Conservation (phyloP, 352 stramenopile genomes). For the Phytopythium montanum region DNA sequence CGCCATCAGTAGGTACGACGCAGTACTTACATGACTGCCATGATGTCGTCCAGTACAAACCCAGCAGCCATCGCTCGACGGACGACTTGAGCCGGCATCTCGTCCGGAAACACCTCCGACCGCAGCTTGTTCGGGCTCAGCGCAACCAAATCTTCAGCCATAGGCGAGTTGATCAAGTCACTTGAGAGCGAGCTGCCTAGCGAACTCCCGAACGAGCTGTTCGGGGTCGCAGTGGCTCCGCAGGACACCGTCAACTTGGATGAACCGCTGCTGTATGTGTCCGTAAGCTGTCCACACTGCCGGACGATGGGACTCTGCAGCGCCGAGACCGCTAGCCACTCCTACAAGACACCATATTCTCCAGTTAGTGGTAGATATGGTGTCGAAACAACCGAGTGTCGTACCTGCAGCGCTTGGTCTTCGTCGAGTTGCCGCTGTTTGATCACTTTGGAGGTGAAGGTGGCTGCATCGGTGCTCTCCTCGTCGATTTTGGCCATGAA, state of each 20-base stretch:
- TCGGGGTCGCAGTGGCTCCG: not conserved
- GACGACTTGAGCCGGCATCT: constrained; percentile 46
- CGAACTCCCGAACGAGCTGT: constrained; percentile 6
- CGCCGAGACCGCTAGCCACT: constrained; percentile 53
- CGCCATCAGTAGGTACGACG: not conserved
- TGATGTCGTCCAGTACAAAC: constrained; percentile 38
- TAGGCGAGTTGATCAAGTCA: constrained; percentile 33
- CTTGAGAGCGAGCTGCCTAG: constrained; percentile 11
- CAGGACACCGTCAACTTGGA: not conserved
- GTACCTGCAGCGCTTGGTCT: constrained; percentile 59
- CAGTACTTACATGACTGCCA: constrained; percentile 66
- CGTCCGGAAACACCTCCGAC: constrained; percentile 41
- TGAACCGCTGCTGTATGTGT: not conserved
- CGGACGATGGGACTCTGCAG: constrained; percentile 44
- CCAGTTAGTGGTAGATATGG: not conserved
- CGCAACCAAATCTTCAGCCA: constrained; percentile 37
- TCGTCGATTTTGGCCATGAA: constrained; percentile 36
- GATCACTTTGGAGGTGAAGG: constrained; percentile 48
- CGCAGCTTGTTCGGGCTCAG: constrained; percentile 47
- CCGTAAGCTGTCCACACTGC: not conserved
- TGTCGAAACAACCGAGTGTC: not conserved
- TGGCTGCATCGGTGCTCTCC: constrained; percentile 41
- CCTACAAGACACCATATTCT: constrained; percentile 8
- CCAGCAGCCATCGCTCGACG: constrained; percentile 48
- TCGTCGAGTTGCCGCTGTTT: constrained; percentile 42